Evolutionary conservation across 2,329 filamentous ascomycete species (phyloP).

Genomic region (Phaeosphaeriaceae sp.): DNA sequence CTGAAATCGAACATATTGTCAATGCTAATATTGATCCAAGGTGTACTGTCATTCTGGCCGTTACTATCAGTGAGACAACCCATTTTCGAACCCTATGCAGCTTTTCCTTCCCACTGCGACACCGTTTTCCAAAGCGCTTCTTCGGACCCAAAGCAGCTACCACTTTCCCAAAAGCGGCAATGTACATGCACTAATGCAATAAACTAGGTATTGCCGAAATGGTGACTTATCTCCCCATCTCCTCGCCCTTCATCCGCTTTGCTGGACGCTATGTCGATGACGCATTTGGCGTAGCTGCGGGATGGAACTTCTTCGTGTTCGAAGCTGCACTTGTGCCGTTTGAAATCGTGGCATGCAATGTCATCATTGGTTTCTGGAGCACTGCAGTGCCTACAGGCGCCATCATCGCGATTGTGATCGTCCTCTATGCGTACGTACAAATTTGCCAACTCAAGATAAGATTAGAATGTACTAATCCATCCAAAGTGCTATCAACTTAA

Average conservation of each 20-base stretch:
- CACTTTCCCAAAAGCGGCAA: conserved; percentile 3
- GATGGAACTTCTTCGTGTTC: conserved; percentile 78
- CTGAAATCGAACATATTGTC: not conserved
- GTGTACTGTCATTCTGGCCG: conserved; percentile 52
- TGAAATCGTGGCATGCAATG: conserved; percentile 63
- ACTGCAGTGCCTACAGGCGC: conserved; percentile 65
- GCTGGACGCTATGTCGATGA: conserved; percentile 78
- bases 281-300: conserved; percentile 74
- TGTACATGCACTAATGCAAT: conserved; percentile 26
- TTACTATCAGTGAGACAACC: conserved; percentile 48
- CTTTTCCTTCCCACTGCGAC: conserved; percentile 27
- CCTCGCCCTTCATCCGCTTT: conserved; percentile 79
- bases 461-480: conserved; percentile 13
- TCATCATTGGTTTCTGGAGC: conserved; percentile 55
- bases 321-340: conserved; percentile 73
- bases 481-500: conserved; percentile 66
- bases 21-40: conserved; percentile 30
- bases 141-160: conserved; percentile 19
- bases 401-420: conserved; percentile 66
- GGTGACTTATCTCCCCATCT: conserved; percentile 78
- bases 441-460: not conserved
- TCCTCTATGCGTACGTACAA: conserved; percentile 63
- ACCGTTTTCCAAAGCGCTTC: conserved; percentile 19
- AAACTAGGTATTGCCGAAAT: conserved; percentile 69
- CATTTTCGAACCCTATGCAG: conserved; percentile 24